phyloP scores from a whole-genome alignment of 2,329 filamentous ascomycete species.

The Neospermospora avenae region DNA sequence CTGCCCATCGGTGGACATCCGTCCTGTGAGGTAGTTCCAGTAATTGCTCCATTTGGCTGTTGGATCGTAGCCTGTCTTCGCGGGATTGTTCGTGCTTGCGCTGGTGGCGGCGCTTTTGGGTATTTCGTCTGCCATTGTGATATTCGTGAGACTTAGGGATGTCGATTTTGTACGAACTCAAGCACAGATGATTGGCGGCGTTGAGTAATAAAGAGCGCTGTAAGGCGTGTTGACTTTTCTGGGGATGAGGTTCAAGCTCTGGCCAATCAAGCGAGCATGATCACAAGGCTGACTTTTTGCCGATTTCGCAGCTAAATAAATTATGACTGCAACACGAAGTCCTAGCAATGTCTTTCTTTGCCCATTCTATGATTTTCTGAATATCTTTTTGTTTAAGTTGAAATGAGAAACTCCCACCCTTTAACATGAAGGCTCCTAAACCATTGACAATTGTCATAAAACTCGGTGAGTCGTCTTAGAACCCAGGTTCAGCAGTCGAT shows the following conservation, averaged over 20 bases:
- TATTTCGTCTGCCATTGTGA: constrained; percentile 11
- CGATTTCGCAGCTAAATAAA: constrained; percentile 6
- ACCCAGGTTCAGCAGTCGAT: neutral
- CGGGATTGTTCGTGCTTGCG: constrained; percentile 49
- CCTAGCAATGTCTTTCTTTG: neutral
- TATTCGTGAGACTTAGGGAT: neutral
- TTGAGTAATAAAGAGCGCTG: neutral
- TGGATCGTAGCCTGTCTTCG: constrained; percentile 61
- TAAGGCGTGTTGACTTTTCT: neutral
- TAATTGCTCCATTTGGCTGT: constrained; percentile 71
- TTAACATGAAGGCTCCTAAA: constrained; percentile 49
- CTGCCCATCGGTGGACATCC: constrained; percentile 64
- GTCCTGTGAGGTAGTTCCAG: constrained; percentile 76
- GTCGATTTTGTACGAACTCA: neutral
- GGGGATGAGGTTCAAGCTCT: neutral
- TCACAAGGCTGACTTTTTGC: constrained; percentile 5
- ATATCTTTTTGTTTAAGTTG: neutral
- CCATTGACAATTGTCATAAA: constrained; percentile 67
- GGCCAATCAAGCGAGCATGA: neutral
- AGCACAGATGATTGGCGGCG: neutral
- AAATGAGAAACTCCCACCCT: neutral
- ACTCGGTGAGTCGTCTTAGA: constrained; percentile 48
- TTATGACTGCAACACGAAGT: neutral
- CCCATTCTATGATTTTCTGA: neutral
- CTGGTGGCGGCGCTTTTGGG: constrained; percentile 11